phyloP scores from a whole-genome alignment of 2,329 filamentous ascomycete genomes.

The Apiospora kogelbergensis region DNA sequence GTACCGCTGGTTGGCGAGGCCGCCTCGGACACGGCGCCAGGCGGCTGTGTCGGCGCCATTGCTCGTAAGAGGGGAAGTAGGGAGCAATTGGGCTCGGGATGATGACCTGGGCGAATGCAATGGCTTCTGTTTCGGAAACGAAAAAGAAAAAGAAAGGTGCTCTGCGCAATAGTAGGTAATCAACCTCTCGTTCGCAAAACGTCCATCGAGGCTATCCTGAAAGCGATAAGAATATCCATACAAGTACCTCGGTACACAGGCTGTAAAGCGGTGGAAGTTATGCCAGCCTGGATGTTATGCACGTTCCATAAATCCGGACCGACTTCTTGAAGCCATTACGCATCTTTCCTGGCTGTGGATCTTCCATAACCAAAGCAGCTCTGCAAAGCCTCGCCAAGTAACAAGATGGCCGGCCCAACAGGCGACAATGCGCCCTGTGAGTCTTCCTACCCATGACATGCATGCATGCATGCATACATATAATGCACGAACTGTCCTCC shows the following conservation, averaged over 20 bases:
- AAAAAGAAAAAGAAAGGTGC: not conserved
- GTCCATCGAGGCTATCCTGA: not conserved
- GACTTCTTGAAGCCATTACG: not conserved
- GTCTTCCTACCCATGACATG: conserved; percentile 18
- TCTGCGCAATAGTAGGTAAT: not conserved
- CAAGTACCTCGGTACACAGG: not conserved
- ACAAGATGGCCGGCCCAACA: conserved; percentile 23
- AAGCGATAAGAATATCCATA: conserved; percentile 1
- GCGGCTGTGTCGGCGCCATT: conserved; percentile 6
- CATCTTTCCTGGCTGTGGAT: not conserved
- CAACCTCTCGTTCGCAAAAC: not conserved
- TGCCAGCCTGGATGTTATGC: not conserved
- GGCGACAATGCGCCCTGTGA: conserved; percentile 28
- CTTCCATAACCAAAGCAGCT: not conserved
- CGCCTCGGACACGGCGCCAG: not conserved
- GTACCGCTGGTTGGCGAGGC: conserved; percentile 8
- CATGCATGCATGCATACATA: not conserved
- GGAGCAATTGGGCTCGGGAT: not conserved
- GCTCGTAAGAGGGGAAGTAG: not conserved
- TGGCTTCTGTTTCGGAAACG: not conserved
- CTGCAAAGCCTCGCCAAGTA: conserved; percentile 15
- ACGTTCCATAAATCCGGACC: not conserved
- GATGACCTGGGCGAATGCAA: not conserved
- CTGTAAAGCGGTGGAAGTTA: not conserved
- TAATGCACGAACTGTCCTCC: not conserved